Percentiles rank a stretch among this genome's conserved stretches.
phyloP scores from a whole-genome alignment of 164 flowering plant species.

The Berberis thunbergii region DNA sequence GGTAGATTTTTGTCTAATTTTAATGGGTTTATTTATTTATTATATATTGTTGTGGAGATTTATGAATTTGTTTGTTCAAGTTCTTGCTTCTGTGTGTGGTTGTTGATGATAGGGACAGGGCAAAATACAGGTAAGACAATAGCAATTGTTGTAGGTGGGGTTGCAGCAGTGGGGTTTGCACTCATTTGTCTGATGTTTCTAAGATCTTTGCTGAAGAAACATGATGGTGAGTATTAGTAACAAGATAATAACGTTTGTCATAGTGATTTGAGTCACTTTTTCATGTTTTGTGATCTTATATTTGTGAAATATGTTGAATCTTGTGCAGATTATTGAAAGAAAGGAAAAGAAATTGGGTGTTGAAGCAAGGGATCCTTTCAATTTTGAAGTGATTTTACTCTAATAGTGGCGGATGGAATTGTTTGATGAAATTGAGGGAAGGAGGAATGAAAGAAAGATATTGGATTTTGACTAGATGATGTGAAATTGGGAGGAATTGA shows the following conservation, averaged over 20 bases:
- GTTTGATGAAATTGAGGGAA: neutral
- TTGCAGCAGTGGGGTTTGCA: conserved; percentile 71
- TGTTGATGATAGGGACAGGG: conserved; percentile 28
- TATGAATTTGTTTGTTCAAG: too few relatives aligned
- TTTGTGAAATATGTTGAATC: neutral
- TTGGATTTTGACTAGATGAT: too few relatives aligned
- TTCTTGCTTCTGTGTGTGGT: neutral
- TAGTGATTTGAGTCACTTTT: neutral
- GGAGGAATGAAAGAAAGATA: too few relatives aligned
- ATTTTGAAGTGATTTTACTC: neutral
- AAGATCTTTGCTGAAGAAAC: conserved; percentile 62
- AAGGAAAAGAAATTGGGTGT: neutral
- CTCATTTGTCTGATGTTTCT: conserved; percentile 62
- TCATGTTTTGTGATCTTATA: neutral
- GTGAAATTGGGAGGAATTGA: neutral
- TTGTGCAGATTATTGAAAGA: conserved; percentile 5
- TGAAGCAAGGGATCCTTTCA: neutral
- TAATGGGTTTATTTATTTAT: neutral
- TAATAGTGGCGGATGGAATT: neutral
- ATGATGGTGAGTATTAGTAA: conserved; percentile 46
- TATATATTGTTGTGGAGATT: neutral
- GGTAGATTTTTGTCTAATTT: neutral
- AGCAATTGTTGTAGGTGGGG: conserved; percentile 94
- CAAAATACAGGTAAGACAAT: conserved; percentile 77
- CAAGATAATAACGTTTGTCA: neutral